phyloP scores from a whole-genome alignment of 768 basidiomycete genomes.

The Pluteus cervinus region DNA sequence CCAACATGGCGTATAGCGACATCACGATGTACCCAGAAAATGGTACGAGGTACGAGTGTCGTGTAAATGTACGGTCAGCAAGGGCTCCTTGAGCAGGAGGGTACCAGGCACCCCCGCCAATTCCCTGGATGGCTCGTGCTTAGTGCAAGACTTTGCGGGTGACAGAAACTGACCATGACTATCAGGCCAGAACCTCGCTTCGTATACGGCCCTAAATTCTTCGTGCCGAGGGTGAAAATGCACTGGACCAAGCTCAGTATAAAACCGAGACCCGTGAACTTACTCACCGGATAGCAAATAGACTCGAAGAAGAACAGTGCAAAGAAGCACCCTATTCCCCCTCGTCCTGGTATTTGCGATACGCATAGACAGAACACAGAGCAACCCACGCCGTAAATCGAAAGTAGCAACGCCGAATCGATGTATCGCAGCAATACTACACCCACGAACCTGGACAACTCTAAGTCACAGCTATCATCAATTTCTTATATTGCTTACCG shows the following conservation, averaged over 20 bases:
- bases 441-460: constrained; percentile 44
- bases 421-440: constrained; percentile 55
- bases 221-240: constrained; percentile 62
- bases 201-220: constrained; percentile 55
- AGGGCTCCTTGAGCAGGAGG: constrained; percentile 54
- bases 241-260: constrained; percentile 23
- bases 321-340: constrained; percentile 58
- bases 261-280: not conserved
- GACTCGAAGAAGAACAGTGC: constrained; percentile 71
- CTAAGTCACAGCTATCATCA: not conserved
- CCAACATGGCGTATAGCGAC: constrained; percentile 52
- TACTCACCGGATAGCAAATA: constrained; percentile 59
- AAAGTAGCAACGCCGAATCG: constrained; percentile 59
- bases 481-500: constrained; percentile 29
- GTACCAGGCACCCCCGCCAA: constrained; percentile 67
- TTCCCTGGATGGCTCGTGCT: constrained; percentile 24
- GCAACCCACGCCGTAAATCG: constrained; percentile 46
- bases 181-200: constrained; percentile 59
- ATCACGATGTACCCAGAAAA: constrained; percentile 54
- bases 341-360: constrained; percentile 42
- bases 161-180: constrained; percentile 41
- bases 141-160: constrained; percentile 7
- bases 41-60: constrained; percentile 55
- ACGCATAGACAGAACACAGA: constrained; percentile 45
- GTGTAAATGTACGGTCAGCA: constrained; percentile 42